Evolutionary conservation across 495 filamentous ascomycete species (phyloP), one percentile per base, ranked within the genome.

Genomic region (Margaritispora aquatica): DNA sequence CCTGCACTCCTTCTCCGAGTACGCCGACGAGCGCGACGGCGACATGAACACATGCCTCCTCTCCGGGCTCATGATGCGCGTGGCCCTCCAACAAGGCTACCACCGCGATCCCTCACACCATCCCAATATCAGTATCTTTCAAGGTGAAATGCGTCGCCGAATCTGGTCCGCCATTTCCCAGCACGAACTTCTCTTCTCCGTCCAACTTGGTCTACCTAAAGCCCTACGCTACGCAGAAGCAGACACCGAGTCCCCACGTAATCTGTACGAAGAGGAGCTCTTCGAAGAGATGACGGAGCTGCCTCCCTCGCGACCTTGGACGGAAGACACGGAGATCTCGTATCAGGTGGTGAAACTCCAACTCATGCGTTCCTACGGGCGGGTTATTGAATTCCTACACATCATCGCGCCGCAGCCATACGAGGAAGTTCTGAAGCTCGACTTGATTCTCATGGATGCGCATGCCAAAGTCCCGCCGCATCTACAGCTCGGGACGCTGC

Each of bases 121-220:
- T 27, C 68, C 73, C 26, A 71, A 72, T 26, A 79, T 88, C 44
- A 75, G 80, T 0, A 68, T 76, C 0, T 81, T 82, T 49, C 68
- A 79, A 20, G 80, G 76, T 2, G 81, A 85, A 67, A 82, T 83
- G 74, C 72, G 83, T n/a, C 71, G 81, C 23, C 74, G 83, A 17
- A 62, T 79, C 26, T 85, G 83, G 82, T 69, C 74, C 48, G 57
- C 74, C 1, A 54, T 62, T 19, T 36, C 8, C 2, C 60, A 62
- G n/a, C 60, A 66, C 22, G 63, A 66, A 5, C 57, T 66, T 4
- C 22, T 66, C 21, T 62, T 62, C 23, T 62, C 55, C 7, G 54
- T 56, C 21, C 59, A 51, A 29, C 44, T 62, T 5, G 63, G 63
- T 4, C 53, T 63, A 4, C 63, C 63, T 1, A 65, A 50, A 44